Evolutionary conservation across 2,329 filamentous ascomycete genomes (phyloP).

Genomic region (Colletotrichum lentis): DNA sequence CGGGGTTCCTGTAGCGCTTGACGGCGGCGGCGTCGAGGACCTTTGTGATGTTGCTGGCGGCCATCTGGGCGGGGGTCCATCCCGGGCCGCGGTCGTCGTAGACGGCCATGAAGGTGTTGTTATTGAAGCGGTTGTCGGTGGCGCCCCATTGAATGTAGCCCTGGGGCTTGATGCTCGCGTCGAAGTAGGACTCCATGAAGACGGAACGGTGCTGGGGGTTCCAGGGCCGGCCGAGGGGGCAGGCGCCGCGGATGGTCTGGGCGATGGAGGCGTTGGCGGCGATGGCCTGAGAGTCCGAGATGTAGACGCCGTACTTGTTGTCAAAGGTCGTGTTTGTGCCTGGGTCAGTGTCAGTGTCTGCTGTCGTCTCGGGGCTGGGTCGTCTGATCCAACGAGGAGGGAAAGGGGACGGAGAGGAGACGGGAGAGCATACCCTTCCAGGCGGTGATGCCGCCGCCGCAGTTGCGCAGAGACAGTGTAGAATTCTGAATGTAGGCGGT

Average conservation of each 20-base stretch:
- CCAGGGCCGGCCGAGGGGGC: slow-evolving; percentile 70
- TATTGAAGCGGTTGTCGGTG: slow-evolving; percentile 51
- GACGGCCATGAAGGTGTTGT: slow-evolving; percentile 64
- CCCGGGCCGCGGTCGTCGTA: slow-evolving; percentile 62
- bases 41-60: slow-evolving; percentile 51
- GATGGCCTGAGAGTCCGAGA: slow-evolving; percentile 62
- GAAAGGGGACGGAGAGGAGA: not conserved
- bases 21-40: slow-evolving; percentile 53
- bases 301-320: slow-evolving; percentile 74
- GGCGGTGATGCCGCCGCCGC: slow-evolving; percentile 72
- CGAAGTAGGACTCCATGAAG: slow-evolving; percentile 64
- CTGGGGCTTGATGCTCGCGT: slow-evolving; percentile 59
- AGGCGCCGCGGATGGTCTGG: slow-evolving; percentile 51
- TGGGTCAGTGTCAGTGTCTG: slow-evolving; percentile 3
- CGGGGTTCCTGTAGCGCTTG: slow-evolving; percentile 41
- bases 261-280: slow-evolving; percentile 62
- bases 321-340: slow-evolving; percentile 67
- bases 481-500: slow-evolving; percentile 68
- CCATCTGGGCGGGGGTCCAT: slow-evolving; percentile 58
- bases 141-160: slow-evolving; percentile 65
- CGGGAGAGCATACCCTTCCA: slow-evolving; percentile 64
- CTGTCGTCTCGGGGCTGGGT: too few species aligned
- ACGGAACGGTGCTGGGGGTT: slow-evolving; percentile 66
- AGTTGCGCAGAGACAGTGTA: slow-evolving; percentile 63
- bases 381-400: too few species aligned